phyloP scores from a whole-genome alignment of 108 stramenopile species.

The Pseudonitzschia pungens region DNA sequence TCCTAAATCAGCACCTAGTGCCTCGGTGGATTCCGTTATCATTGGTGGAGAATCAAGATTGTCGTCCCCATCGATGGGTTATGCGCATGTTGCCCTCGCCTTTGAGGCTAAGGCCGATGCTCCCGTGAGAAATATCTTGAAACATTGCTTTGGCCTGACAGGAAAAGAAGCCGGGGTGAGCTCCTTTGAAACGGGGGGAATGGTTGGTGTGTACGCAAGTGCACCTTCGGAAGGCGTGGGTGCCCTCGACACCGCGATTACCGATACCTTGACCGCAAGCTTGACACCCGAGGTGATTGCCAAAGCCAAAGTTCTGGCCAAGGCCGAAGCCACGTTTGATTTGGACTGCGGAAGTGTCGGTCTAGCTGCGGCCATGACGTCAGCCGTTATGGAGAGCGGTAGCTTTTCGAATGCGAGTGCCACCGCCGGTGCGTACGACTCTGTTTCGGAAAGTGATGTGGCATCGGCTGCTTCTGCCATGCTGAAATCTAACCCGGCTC shows the following conservation, averaged over 20 bases:
- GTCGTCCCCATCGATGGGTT: slow-evolving; percentile 67
- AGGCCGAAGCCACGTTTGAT: slow-evolving; percentile 72
- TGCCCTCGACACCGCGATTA: slow-evolving; percentile 57
- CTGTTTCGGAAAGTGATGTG: slow-evolving; percentile 60
- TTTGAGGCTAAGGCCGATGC: slow-evolving; percentile 55
- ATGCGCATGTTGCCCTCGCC: slow-evolving; percentile 82
- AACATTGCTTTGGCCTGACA: slow-evolving; percentile 53
- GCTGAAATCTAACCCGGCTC: slow-evolving; percentile 65
- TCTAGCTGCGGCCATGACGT: slow-evolving; percentile 80
- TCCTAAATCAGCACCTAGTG: slow-evolving; percentile 38
- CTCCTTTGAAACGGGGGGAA: slow-evolving; percentile 59
- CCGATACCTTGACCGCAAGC: slow-evolving; percentile 44
- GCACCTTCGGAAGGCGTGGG: slow-evolving; percentile 48
- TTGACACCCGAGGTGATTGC: slow-evolving; percentile 52
- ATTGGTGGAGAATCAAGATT: slow-evolving; percentile 82
- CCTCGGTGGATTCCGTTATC: slow-evolving; percentile 41
- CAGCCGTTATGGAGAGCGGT: slow-evolving; percentile 69
- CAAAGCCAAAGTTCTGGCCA: slow-evolving; percentile 76
- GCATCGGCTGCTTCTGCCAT: slow-evolving; percentile 54
- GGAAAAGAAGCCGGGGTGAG: slow-evolving; percentile 48
- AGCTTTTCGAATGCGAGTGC: slow-evolving; percentile 54
- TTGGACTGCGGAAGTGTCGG: slow-evolving; percentile 71
- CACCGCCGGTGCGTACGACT: slow-evolving; percentile 66
- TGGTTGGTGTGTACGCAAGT: slow-evolving; percentile 81
- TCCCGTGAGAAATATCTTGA: slow-evolving; percentile 66